Evolutionary conservation across 176 grass and related monocot species (phyloP).

Genomic region (Leersia perrieri): DNA sequence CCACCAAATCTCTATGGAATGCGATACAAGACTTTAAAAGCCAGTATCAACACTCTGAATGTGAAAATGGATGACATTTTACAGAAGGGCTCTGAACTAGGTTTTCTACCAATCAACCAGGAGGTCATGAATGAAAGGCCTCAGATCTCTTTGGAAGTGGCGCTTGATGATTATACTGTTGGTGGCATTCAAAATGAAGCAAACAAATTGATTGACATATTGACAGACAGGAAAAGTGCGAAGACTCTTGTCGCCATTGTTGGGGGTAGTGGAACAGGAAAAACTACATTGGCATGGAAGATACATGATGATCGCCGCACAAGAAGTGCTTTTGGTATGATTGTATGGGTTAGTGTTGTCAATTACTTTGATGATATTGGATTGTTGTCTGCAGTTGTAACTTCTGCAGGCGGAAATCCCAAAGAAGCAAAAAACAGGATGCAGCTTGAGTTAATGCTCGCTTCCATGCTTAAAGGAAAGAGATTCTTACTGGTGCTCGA

Average conservation of each 20-base stretch:
- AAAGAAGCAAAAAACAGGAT: conserved; percentile 21
- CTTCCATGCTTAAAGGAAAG: conserved; percentile 35
- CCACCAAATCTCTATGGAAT: not conserved
- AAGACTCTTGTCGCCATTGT: conserved; percentile 27
- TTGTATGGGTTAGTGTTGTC: conserved; percentile 42
- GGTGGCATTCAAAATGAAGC: conserved; percentile 42
- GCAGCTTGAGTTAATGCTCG: conserved; percentile 48
- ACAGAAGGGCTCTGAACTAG: conserved; percentile 13
- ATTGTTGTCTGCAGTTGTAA: conserved; percentile 42
- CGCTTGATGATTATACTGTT: not conserved
- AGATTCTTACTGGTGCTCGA: conserved; percentile 59
- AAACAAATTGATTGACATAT: conserved; percentile 24
- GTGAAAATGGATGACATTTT: conserved; percentile 28
- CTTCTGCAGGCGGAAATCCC: conserved; percentile 41
- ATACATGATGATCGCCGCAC: conserved; percentile 30
- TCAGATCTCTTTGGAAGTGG: not conserved
- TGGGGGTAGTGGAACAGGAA: conserved; percentile 42
- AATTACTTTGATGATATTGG: conserved; percentile 22
- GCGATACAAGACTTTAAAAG: conserved; percentile 22
- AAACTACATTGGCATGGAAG: conserved; percentile 47
- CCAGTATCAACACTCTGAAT: conserved; percentile 19
- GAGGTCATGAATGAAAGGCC: not conserved
- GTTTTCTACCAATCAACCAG: not conserved
- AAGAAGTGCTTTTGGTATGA: conserved; percentile 36
- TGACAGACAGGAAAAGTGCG: conserved; percentile 32